A percentile compares a stretch with the other conserved stretches of the same genome.
Conservation (phyloP, 148 eudicot genomes). For the Chenopodium formosanum region DNA sequence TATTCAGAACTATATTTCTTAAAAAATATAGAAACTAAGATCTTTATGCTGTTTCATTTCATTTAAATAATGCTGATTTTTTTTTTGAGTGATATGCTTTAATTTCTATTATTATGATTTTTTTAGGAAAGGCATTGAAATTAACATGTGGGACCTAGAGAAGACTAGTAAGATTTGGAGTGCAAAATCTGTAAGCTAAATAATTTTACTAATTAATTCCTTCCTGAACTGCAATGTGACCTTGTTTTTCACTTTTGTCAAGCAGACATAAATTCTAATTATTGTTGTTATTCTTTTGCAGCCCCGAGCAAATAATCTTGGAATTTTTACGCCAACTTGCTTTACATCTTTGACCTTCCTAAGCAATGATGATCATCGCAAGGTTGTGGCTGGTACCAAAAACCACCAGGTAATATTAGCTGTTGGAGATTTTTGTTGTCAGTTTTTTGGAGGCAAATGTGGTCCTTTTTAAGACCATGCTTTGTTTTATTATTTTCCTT, state of each 20-base stretch:
- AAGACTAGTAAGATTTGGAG: slow-evolving; percentile 60
- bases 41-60: not conserved
- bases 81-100: not conserved
- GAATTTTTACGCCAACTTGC: slow-evolving; percentile 82
- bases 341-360: slow-evolving; percentile 84
- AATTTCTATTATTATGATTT: slow-evolving; percentile 10
- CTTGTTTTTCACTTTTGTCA: not conserved
- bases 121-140: slow-evolving; percentile 87
- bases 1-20: too few relatives aligned
- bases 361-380: slow-evolving; percentile 85
- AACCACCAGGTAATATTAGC: slow-evolving; percentile 67
- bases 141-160: slow-evolving; percentile 90
- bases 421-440: not conserved
- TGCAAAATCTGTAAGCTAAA: slow-evolving; percentile 74
- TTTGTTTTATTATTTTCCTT: not conserved
- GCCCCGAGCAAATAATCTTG: slow-evolving; percentile 88
- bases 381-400: slow-evolving; percentile 86
- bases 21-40: too few relatives aligned
- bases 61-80: not conserved
- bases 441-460: slow-evolving; percentile 2
- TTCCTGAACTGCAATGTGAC: slow-evolving; percentile 36
- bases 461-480: not conserved
- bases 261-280: slow-evolving; percentile 3
- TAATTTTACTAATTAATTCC: slow-evolving; percentile 23
- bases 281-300: slow-evolving; percentile 35